phyloP scores from a whole-genome alignment of 495 filamentous ascomycete genomes.

The Neurospora sp. region DNA sequence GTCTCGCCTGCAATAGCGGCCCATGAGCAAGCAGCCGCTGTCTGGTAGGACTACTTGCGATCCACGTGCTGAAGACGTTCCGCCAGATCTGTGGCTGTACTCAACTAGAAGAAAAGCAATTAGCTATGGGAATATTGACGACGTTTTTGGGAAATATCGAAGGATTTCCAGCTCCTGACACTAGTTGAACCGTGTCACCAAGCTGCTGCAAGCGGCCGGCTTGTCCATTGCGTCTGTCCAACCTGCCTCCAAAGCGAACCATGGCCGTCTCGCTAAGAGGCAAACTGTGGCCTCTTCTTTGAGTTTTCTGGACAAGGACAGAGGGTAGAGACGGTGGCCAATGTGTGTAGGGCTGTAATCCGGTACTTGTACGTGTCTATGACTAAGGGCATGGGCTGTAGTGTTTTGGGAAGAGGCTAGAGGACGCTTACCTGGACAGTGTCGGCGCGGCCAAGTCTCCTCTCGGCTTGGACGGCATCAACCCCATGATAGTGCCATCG shows the following conservation, averaged over 20 bases:
- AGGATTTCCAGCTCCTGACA: neutral
- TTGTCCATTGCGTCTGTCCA: neutral
- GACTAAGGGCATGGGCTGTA: neutral
- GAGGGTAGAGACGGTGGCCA: neutral
- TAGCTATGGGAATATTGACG: neutral
- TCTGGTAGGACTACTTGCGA: conserved; percentile 12
- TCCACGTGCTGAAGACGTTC: conserved; percentile 14
- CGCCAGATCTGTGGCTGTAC: conserved; percentile 10
- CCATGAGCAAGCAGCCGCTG: conserved; percentile 4
- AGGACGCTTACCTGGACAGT: neutral
- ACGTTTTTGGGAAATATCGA: neutral
- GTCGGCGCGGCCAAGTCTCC: neutral
- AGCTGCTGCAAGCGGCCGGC: neutral
- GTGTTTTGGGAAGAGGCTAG: neutral
- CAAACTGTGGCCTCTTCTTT: neutral
- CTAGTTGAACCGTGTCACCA: neutral
- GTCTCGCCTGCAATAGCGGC: conserved; percentile 9
- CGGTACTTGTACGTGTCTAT: neutral
- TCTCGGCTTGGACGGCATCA: neutral
- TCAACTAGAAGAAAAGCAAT: neutral
- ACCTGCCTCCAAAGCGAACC: neutral
- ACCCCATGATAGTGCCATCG: neutral
- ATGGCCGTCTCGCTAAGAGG: neutral
- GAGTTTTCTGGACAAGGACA: neutral
- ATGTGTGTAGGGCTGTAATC: neutral